Percentiles rank a stretch among this genome's conserved stretches.
These are phyloP conservation scores for Ceratocystis colombiana DNA, from an alignment of 2,329 filamentous ascomycete genomes.

Conservation along the genomic window DNA sequence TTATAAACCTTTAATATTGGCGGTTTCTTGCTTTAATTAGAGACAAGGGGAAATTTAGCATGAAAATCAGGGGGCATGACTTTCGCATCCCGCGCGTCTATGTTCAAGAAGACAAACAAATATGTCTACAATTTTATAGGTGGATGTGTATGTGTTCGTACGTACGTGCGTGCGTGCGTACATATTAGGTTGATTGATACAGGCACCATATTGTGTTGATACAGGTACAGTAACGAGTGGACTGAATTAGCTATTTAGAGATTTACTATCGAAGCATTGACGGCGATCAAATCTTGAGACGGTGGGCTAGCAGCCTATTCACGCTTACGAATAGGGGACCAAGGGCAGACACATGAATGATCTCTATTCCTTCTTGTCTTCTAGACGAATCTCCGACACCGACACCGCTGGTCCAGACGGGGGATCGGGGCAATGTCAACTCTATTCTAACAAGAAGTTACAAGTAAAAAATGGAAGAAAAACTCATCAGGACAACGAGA, in stretches of 20 bases:
- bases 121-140: too few species aligned
- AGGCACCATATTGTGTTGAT: neutral
- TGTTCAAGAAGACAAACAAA: too few species aligned
- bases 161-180: neutral
- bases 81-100: neutral
- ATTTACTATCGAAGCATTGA: neutral
- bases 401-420: neutral
- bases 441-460: neutral
- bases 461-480: neutral
- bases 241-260: neutral
- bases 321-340: neutral
- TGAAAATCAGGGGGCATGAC: slow-evolving; percentile 1
- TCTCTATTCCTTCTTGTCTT: neutral
- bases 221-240: neutral
- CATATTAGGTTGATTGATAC: neutral
- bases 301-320: neutral
- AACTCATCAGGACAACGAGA: neutral
- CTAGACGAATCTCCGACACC: neutral
- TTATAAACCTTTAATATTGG: slow-evolving; percentile 20
- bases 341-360: neutral
- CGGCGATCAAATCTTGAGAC: slow-evolving; percentile 1
- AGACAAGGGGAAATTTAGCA: neutral
- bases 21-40: neutral
- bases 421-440: too few species aligned
- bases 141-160: too few species aligned